These are phyloP conservation scores for Claviceps capensis DNA, from an alignment of 2,329 filamentous ascomycete species.

Conservation along the genomic window DNA sequence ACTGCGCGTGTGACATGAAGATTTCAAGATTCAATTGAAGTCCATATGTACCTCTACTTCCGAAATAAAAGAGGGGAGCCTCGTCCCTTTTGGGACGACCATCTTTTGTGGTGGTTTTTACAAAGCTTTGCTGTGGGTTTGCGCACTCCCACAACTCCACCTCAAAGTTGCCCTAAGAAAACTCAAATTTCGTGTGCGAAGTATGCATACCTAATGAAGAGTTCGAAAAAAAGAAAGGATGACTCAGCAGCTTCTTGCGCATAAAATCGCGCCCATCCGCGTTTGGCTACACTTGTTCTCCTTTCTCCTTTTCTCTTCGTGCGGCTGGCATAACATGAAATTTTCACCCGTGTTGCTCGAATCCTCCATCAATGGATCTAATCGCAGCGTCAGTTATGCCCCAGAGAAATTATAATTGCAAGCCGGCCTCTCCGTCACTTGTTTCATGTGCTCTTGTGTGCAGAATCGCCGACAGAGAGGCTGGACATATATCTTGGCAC, in stretches of 20 bases:
- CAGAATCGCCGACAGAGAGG: constrained; percentile 15
- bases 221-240: background rate
- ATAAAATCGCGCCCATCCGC: constrained; percentile 13
- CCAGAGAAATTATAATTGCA: constrained; percentile 73
- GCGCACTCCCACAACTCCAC: too few relatives aligned
- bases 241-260: constrained; percentile 2
- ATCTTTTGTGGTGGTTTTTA: too few relatives aligned
- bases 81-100: too few relatives aligned
- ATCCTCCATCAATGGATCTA: constrained; percentile 40
- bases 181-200: too few relatives aligned
- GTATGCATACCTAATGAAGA: too few relatives aligned
- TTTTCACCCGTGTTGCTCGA: constrained; percentile 69
- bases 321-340: constrained; percentile 61
- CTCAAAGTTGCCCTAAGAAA: too few relatives aligned
- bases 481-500: constrained; percentile 3
- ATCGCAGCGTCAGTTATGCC: constrained; percentile 64
- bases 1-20: too few relatives aligned
- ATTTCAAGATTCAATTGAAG: too few relatives aligned
- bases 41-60: too few relatives aligned
- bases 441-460: constrained; percentile 16
- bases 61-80: too few relatives aligned
- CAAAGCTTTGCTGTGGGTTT: too few relatives aligned
- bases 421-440: constrained; percentile 39
- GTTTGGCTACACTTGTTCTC: constrained; percentile 19
- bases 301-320: constrained; percentile 53